These are phyloP conservation scores for Sporothrix pallida DNA, from an alignment of 2,329 filamentous ascomycete species.

Conservation along the genomic window DNA sequence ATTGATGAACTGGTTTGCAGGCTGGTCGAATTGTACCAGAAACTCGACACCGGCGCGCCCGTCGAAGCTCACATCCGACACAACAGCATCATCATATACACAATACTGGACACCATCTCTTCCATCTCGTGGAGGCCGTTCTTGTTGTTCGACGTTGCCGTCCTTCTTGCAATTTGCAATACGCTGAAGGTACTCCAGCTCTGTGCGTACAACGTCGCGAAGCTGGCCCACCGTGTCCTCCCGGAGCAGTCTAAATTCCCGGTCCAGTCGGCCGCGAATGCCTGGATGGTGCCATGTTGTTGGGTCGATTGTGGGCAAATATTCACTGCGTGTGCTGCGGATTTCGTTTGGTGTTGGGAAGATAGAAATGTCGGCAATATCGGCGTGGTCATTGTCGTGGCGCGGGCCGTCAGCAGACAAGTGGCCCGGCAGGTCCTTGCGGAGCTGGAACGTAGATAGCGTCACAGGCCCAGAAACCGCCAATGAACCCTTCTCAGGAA, in stretches of 20 bases:
- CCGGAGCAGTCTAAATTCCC: conserved; percentile 61
- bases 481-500: not conserved
- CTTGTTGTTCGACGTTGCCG: conserved; percentile 27
- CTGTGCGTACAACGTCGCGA: conserved; percentile 53
- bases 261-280: conserved; percentile 56
- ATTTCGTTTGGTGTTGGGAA: conserved; percentile 54
- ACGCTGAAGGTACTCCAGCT: conserved; percentile 46
- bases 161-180: no score
- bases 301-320: conserved; percentile 49
- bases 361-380: conserved; percentile 52
- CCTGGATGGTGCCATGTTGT: conserved; percentile 50
- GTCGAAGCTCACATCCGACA: conserved; percentile 47
- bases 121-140: conserved; percentile 10
- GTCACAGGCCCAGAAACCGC: not conserved
- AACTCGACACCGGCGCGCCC: conserved; percentile 52
- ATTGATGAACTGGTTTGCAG: conserved; percentile 37
- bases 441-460: not conserved
- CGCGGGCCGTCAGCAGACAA: conserved; percentile 39
- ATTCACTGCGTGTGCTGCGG: conserved; percentile 45
- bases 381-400: conserved; percentile 54
- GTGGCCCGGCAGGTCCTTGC: conserved; percentile 28
- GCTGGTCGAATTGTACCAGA: conserved; percentile 54
- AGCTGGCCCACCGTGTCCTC: conserved; percentile 62
- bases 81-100: conserved; percentile 46
- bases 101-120: conserved; percentile 45